Evolutionary conservation across 306 rosid genomes (phyloP).

Genomic region (Vigna hirtella): DNA sequence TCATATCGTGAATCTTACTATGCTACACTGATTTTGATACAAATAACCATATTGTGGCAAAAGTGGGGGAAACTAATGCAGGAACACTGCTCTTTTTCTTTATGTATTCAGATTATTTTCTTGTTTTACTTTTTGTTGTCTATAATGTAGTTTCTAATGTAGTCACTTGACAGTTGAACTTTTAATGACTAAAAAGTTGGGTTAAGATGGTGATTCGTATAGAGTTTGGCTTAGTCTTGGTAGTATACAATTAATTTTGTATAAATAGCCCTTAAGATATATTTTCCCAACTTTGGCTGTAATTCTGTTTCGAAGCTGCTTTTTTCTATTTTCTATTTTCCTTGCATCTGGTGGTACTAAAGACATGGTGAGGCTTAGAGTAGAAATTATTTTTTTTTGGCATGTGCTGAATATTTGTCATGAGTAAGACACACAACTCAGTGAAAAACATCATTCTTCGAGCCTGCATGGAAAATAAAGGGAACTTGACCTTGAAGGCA

Average conservation of each 20-base stretch:
- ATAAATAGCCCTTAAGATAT: neutral
- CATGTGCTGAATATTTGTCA: neutral
- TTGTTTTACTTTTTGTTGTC: neutral
- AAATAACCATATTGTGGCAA: neutral
- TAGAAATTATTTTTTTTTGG: neutral
- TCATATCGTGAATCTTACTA: no score
- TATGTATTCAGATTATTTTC: neutral
- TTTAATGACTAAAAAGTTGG: neutral
- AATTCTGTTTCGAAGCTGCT: neutral
- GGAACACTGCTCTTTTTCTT: neutral
- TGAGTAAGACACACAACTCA: neutral
- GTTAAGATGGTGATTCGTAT: neutral
- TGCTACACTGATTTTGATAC: no score
- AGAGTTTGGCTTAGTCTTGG: neutral
- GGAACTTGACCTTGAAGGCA: neutral
- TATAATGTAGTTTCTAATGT: neutral
- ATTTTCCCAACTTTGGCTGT: neutral
- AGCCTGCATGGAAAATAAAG: slow-evolving; percentile 2
- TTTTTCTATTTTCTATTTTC: neutral
- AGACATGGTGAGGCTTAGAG: neutral
- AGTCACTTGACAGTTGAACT: neutral
- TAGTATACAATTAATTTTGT: neutral
- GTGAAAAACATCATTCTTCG: neutral
- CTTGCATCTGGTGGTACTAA: neutral
- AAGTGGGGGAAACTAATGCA: slow-evolving; percentile 22